Conservation (phyloP, 192 early-diverging fungal genomes). For the Geosiphon pyriformis region DNA sequence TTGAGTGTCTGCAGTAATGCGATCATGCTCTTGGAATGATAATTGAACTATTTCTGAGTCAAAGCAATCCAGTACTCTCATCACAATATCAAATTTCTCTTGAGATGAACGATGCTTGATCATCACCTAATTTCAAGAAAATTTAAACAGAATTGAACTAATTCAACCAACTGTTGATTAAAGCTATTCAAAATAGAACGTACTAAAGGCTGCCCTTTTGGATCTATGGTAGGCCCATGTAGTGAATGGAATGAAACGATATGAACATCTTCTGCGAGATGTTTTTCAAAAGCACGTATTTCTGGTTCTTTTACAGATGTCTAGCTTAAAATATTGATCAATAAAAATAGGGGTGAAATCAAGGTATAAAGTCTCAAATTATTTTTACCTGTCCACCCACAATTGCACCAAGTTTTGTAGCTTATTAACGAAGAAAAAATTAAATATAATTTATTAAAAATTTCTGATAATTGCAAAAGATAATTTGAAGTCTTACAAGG, state of each 20-base stretch:
- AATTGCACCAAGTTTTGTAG: conserved; percentile 82
- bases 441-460: neutral
- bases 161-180: conserved; percentile 6
- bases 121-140: conserved; percentile 44
- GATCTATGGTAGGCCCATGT: conserved; percentile 87
- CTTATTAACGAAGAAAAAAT: conserved; percentile 32
- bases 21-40: conserved; percentile 82
- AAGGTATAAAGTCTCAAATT: neutral
- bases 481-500: conserved; percentile 56
- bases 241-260: conserved; percentile 94
- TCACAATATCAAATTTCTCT: conserved; percentile 51
- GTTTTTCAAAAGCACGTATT: conserved; percentile 80
- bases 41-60: conserved; percentile 78
- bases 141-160: neutral
- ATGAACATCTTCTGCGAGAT: conserved; percentile 85
- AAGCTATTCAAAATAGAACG: conserved; percentile 22
- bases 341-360: neutral
- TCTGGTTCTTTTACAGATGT: conserved; percentile 96
- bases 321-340: conserved; percentile 27
- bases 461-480: neutral
- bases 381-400: conserved; percentile 74
- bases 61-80: conserved; percentile 66
- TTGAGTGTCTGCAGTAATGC: conserved; percentile 96
- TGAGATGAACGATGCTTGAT: conserved; percentile 71
- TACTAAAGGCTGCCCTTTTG: conserved; percentile 76